Evolutionary conservation across 257 asterid species (phyloP).

Genomic region (Penstemon barbatus): DNA sequence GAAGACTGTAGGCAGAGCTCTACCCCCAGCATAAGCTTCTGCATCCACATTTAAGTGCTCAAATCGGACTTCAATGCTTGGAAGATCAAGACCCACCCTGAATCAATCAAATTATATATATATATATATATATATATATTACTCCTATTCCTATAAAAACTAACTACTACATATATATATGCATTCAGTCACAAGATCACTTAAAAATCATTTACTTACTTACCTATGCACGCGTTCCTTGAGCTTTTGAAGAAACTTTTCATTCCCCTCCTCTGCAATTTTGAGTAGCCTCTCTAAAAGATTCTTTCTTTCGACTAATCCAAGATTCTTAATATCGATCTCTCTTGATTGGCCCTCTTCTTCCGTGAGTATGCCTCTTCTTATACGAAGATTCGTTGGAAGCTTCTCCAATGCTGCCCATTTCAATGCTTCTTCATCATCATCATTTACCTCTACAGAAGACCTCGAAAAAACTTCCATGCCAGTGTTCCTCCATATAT

Average conservation of each 20-base stretch:
- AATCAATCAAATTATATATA: neutral
- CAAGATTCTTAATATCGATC: constrained; percentile 62
- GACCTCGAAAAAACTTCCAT: constrained; percentile 65
- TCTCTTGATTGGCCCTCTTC: constrained; percentile 56
- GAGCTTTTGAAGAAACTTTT: constrained; percentile 67
- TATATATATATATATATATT: too few species aligned
- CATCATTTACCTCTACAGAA: constrained; percentile 36
- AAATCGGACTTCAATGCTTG: constrained; percentile 78
- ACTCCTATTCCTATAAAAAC: too few species aligned
- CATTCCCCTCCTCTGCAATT: constrained; percentile 80
- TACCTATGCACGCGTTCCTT: constrained; percentile 72
- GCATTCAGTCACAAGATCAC: too few species aligned
- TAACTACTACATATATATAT: too few species aligned
- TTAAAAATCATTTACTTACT: neutral
- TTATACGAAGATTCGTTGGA: constrained; percentile 68
- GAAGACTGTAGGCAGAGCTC: constrained; percentile 81
- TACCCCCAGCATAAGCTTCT: constrained; percentile 76
- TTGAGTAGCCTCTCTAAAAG: constrained; percentile 65
- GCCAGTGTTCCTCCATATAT: constrained; percentile 73
- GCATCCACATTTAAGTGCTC: constrained; percentile 79
- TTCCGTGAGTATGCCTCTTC: constrained; percentile 63
- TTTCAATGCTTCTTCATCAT: constrained; percentile 78
- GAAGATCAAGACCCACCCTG: constrained; percentile 83
- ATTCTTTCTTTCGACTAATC: constrained; percentile 58
- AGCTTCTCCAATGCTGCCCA: constrained; percentile 92